A percentile compares a stretch with the other conserved stretches of the same genome.
phyloP scores from a whole-genome alignment of 805 yeast genomes.

The Limtongia smithiae region DNA sequence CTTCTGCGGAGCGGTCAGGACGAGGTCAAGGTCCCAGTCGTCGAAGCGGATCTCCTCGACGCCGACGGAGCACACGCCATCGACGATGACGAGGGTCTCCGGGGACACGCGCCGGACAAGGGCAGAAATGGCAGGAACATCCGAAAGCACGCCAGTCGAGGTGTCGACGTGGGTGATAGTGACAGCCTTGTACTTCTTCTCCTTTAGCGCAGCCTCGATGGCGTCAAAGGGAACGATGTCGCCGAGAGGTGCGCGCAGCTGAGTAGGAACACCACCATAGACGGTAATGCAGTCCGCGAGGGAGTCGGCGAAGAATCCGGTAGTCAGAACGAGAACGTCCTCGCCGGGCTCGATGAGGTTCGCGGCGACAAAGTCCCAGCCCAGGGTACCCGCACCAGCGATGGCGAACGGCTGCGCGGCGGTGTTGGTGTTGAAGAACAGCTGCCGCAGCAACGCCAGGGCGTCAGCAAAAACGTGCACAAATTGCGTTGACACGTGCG shows the following conservation, averaged over 20 bases:
- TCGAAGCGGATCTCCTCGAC: constrained; percentile 84
- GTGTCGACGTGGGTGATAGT: constrained; percentile 96
- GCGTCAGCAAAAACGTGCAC: constrained; percentile 66
- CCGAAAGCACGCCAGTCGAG: constrained; percentile 85
- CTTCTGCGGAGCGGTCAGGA: constrained; percentile 89
- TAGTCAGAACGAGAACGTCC: constrained; percentile 72
- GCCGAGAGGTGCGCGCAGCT: constrained; percentile 68
- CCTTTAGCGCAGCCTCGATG: constrained; percentile 54
- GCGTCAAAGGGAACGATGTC: constrained; percentile 56
- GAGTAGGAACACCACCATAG: constrained; percentile 75
- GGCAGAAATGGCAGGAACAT: constrained; percentile 59
- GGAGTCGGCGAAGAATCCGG: constrained; percentile 51
- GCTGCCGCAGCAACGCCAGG: constrained; percentile 61
- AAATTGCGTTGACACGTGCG: constrained; percentile 89
- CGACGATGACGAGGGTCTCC: constrained; percentile 77
- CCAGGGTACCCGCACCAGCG: constrained; percentile 90
- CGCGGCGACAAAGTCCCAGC: constrained; percentile 87
- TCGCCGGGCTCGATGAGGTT: constrained; percentile 66
- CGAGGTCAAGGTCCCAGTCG: constrained; percentile 85
- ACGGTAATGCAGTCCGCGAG: constrained; percentile 72
- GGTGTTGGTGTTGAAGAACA: constrained; percentile 61
- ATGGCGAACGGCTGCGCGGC: constrained; percentile 76
- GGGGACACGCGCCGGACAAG: constrained; percentile 67
- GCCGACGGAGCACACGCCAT: constrained; percentile 92
- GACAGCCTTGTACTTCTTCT: constrained; percentile 57